These are phyloP conservation scores for Globisporangium polare DNA, from an alignment of 352 stramenopile species.

Conservation along the genomic window DNA sequence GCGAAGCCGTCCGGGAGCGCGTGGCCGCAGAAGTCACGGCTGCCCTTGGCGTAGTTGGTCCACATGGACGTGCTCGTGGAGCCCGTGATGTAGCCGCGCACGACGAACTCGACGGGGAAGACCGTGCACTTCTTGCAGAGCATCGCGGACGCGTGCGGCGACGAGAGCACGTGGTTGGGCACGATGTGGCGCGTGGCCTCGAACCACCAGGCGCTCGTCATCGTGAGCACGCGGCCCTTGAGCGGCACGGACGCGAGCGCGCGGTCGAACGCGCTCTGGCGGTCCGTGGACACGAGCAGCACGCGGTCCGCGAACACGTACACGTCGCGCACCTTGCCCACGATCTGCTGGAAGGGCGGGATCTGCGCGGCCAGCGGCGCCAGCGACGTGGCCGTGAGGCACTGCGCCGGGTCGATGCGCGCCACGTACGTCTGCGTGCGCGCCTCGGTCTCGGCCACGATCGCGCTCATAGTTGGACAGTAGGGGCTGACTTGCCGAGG, in stretches of 20 bases:
- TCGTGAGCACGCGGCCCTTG: slow-evolving; percentile 97
- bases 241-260: slow-evolving; percentile 94
- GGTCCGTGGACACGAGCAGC: slow-evolving; percentile 97
- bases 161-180: slow-evolving; percentile 95
- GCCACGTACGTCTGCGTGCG: slow-evolving; percentile 70
- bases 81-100: slow-evolving; percentile 96
- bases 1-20: slow-evolving; percentile 90
- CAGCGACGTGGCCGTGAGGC: slow-evolving; percentile 62
- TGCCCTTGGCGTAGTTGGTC: slow-evolving; percentile 97
- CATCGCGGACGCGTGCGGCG: slow-evolving; percentile 94
- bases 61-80: slow-evolving; percentile 98
- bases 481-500: background rate
- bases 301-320: slow-evolving; percentile 89
- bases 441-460: slow-evolving; percentile 45
- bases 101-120: slow-evolving; percentile 99
- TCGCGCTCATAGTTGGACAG: slow-evolving; percentile 31
- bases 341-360: slow-evolving; percentile 54
- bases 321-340: slow-evolving; percentile 90
- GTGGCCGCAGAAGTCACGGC: slow-evolving; percentile 97
- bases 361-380: slow-evolving; percentile 26
- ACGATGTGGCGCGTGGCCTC: slow-evolving; percentile 94
- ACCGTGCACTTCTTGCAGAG: slow-evolving; percentile 95
- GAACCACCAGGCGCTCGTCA: slow-evolving; percentile 97
- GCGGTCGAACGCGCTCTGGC: slow-evolving; percentile 98
- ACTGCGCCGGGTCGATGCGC: slow-evolving; percentile 39